These are phyloP conservation scores for Brassica nigra DNA, from an alignment of 345 rosid genomes.

Conservation along the genomic window DNA sequence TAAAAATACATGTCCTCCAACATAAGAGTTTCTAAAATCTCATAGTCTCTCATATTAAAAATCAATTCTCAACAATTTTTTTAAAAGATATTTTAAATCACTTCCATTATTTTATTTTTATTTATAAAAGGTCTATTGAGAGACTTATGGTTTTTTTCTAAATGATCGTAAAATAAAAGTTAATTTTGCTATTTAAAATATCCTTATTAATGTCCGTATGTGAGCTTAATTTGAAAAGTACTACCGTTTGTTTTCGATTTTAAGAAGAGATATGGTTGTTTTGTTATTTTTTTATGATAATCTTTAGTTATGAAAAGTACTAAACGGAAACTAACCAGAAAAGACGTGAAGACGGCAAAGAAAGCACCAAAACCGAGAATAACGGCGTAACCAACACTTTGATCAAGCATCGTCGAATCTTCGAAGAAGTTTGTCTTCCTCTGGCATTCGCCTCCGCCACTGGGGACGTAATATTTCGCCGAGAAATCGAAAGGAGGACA, in stretches of 20 bases:
- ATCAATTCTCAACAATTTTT: background rate
- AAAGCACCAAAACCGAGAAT: conserved; percentile 91
- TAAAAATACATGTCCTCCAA: background rate
- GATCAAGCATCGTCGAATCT: conserved; percentile 64
- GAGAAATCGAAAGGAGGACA: conserved; percentile 85
- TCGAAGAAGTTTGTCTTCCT: conserved; percentile 76
- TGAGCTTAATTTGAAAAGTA: conserved; percentile 5
- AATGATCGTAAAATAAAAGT: background rate
- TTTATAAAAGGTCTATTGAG: background rate
- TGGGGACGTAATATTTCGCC: conserved; percentile 54
- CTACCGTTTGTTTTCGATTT: background rate
- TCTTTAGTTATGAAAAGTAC: background rate
- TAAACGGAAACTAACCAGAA: conserved; percentile 54
- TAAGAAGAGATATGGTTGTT: background rate
- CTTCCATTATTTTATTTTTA: background rate
- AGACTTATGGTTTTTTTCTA: background rate
- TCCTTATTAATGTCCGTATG: background rate
- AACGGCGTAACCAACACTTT: conserved; percentile 82
- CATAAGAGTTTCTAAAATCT: background rate
- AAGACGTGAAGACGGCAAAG: conserved; percentile 86
- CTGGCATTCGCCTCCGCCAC: conserved; percentile 50
- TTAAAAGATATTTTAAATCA: background rate
- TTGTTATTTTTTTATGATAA: background rate
- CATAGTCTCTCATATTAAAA: background rate
- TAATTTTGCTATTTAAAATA: background rate